Conservation (phyloP, 768 basidiomycete species). For the Gymnopilus junonius region DNA sequence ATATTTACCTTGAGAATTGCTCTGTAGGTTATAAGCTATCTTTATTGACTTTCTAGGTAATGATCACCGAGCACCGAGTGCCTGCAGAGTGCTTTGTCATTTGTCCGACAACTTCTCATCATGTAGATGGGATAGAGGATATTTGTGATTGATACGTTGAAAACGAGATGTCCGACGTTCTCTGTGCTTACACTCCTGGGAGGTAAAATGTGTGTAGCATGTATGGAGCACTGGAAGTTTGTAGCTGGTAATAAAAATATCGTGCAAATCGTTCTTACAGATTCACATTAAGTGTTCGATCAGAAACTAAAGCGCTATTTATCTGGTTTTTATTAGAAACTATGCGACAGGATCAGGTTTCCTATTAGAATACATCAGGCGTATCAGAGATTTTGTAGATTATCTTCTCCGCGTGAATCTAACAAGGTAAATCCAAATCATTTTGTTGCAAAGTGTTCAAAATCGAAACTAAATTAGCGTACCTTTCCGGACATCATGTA, state of each 20-base stretch:
- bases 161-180: neutral
- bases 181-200: neutral
- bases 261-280: too few species aligned
- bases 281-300: too few species aligned
- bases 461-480: neutral
- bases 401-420: constrained; percentile 21
- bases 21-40: neutral
- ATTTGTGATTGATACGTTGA: neutral
- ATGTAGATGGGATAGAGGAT: neutral
- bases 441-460: neutral
- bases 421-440: neutral
- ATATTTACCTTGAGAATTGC: neutral
- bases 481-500: constrained; percentile 21
- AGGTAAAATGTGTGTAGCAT: neutral
- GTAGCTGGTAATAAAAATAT: too few species aligned
- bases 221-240: neutral
- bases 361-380: too few species aligned
- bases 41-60: neutral
- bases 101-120: neutral
- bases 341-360: too few species aligned
- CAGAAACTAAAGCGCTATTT: too few species aligned
- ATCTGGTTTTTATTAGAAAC: too few species aligned
- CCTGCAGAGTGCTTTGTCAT: neutral
- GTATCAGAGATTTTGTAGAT: constrained; percentile 19
- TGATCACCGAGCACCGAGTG: too few species aligned